Conservation (phyloP, 306 rosid genomes). For the Oxytropis ochrocephala region DNA sequence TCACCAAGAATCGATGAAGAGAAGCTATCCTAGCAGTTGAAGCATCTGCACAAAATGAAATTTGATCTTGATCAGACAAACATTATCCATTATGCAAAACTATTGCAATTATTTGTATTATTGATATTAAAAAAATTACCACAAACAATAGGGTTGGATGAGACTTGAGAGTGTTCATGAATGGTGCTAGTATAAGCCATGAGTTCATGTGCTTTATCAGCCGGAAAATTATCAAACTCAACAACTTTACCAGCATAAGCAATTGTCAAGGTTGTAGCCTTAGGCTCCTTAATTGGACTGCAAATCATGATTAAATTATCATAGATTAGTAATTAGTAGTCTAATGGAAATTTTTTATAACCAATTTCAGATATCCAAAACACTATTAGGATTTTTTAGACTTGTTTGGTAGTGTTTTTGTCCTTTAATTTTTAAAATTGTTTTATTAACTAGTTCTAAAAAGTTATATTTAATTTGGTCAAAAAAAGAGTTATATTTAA, state of each 20-base stretch:
- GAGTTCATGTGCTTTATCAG: constrained; percentile 64
- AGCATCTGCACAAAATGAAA: constrained; percentile 39
- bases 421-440: too few relatives aligned
- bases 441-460: too few relatives aligned
- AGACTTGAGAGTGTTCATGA: constrained; percentile 31
- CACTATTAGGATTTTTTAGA: too few relatives aligned
- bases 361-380: too few relatives aligned
- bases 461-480: too few relatives aligned
- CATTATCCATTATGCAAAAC: neutral
- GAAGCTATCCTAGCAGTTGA: constrained; percentile 87
- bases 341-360: too few relatives aligned
- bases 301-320: constrained; percentile 8
- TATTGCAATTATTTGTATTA: neutral
- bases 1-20: constrained; percentile 75
- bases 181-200: constrained; percentile 34
- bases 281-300: constrained; percentile 48
- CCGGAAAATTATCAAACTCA: constrained; percentile 62
- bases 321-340: too few relatives aligned
- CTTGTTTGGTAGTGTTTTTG: too few relatives aligned
- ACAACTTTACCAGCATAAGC: constrained; percentile 73
- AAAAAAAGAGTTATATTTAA: too few relatives aligned
- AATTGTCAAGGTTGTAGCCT: constrained; percentile 64
- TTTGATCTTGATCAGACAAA: constrained; percentile 30
- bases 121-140: constrained; percentile 43
- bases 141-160: too few relatives aligned